Evolutionary conservation across 1,284 basidiomycete genomes (phyloP).

Genomic region (Microbotryum violaceum): DNA sequence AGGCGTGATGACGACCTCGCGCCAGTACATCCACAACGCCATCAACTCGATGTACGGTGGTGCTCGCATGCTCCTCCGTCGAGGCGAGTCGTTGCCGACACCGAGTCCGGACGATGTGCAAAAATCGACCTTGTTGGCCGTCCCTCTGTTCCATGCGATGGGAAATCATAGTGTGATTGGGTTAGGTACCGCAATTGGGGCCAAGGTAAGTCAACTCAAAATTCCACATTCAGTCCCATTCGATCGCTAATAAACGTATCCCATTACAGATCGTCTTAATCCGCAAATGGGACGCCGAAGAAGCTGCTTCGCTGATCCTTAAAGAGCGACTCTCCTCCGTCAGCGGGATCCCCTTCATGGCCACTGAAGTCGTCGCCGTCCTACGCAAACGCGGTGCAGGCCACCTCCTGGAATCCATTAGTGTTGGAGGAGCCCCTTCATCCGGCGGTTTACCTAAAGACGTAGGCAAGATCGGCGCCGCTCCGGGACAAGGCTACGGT

Average conservation of each 20-base stretch:
- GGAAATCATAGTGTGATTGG: slow-evolving; percentile 45
- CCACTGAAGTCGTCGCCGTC: slow-evolving; percentile 49
- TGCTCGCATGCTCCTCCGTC: slow-evolving; percentile 44
- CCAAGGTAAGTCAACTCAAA: slow-evolving; percentile 38
- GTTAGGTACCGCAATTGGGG: slow-evolving; percentile 47
- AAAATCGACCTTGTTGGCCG: slow-evolving; percentile 44
- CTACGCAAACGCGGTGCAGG: slow-evolving; percentile 18
- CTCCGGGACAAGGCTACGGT: slow-evolving; percentile 52
- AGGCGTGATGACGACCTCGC: slow-evolving; percentile 51
- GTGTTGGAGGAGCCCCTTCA: slow-evolving; percentile 48
- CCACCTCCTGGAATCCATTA: slow-evolving; percentile 42
- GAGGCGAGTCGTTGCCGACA: slow-evolving; percentile 42
- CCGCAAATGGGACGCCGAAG: slow-evolving; percentile 52
- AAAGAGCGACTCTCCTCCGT: slow-evolving; percentile 46
- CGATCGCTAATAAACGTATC: too few relatives aligned
- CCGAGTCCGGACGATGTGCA: slow-evolving; percentile 44
- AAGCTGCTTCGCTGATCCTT: slow-evolving; percentile 48
- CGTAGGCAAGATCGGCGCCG: slow-evolving; percentile 21
- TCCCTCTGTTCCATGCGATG: slow-evolving; percentile 52
- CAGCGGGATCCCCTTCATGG: slow-evolving; percentile 56
- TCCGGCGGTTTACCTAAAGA: slow-evolving; percentile 29
- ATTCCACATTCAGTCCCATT: too few relatives aligned
- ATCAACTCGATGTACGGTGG: slow-evolving; percentile 15
- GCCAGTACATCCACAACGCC: slow-evolving; percentile 46
- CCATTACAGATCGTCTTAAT: slow-evolving; percentile 45